Base-by-base conservation (phyloP, 306 rosid genomes). In the Vigna reflexopilosa region DNA sequence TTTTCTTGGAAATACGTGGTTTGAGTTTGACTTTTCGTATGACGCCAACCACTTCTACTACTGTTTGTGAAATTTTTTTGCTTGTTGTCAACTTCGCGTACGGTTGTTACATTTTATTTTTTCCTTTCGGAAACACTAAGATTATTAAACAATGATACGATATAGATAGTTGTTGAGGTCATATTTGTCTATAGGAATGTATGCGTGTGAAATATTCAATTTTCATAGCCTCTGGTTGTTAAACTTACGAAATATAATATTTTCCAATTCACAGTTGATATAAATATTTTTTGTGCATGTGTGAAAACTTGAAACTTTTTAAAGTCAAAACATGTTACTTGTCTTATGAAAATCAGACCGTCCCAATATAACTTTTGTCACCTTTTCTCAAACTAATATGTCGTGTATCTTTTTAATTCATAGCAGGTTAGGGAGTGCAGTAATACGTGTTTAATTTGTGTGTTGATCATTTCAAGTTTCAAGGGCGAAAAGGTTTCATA, bases 391-490 rank as follows among this genome's bases (percentile, higher is more conserved):
- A 66, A 42, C 38, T 7, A 13, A 7, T 36, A 36, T 76, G 3
- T 32, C 62, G 34, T 32, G 20, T 77, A 5, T 40, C 4, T 28
- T 8, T 51, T 64, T 67, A 42, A 42, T 3, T 17, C 49, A 34
- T 12, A n/a, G 48, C 26, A 63, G 7, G 17, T 19, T 17, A 28
- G 7, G 28, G 66, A 28, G 5, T 59, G 38, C 66, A 42, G 51
- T 30, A 58, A 24, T 15, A 26, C 16, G 30, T 40, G 66, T 59
- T 59, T 45, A 3, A 12, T 45, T 45, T 28, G 26, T 2, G 16
- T 38, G 52, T 72, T 72, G 74, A 67, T 57, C 20, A 42, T 75
- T 83, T 79, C 81, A 62, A 76, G 9, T 28, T 50, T 72, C 67
- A 76, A 81, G 51, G 51, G 52, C 73, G 11, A 45, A 69, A 67